Percentiles rank a stretch among this genome's conserved stretches.
These are phyloP conservation scores for Verticillium nubilum DNA, from an alignment of 2,329 filamentous ascomycete species.

Conservation along the genomic window DNA sequence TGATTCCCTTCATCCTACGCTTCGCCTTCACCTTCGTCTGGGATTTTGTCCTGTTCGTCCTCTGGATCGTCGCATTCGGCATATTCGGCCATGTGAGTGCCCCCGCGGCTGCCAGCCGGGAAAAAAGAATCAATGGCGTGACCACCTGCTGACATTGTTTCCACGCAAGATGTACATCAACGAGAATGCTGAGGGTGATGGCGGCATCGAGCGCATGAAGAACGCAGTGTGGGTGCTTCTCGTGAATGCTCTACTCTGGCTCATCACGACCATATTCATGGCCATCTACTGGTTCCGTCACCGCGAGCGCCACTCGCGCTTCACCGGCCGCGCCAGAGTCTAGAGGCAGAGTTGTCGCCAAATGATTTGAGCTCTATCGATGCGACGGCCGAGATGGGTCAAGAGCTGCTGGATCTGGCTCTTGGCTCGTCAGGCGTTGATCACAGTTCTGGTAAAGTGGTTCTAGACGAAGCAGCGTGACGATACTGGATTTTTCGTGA, in stretches of 20 bases:
- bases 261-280: constrained; percentile 53
- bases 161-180: constrained; percentile 60
- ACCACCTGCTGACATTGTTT: neutral
- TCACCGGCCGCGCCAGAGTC: constrained; percentile 54
- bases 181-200: constrained; percentile 58
- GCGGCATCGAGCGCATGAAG: constrained; percentile 70
- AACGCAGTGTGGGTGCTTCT: constrained; percentile 81
- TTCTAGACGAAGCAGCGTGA: neutral
- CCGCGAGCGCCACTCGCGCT: constrained; percentile 45
- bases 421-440: neutral
- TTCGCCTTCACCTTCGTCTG: constrained; percentile 55
- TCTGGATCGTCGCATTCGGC: constrained; percentile 80
- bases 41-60: constrained; percentile 66
- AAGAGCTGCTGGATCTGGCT: neutral
- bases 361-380: neutral
- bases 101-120: neutral
- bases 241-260: constrained; percentile 70
- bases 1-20: constrained; percentile 55
- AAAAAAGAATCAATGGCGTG: no score
- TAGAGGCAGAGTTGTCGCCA: constrained; percentile 17
- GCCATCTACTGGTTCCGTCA: constrained; percentile 54
- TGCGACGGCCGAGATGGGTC: neutral
- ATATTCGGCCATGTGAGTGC: constrained; percentile 56
- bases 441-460: neutral
- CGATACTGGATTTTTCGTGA: neutral